These are phyloP conservation scores for Euphorbia lathyris DNA, from an alignment of 345 rosid species.

Conservation along the genomic window DNA sequence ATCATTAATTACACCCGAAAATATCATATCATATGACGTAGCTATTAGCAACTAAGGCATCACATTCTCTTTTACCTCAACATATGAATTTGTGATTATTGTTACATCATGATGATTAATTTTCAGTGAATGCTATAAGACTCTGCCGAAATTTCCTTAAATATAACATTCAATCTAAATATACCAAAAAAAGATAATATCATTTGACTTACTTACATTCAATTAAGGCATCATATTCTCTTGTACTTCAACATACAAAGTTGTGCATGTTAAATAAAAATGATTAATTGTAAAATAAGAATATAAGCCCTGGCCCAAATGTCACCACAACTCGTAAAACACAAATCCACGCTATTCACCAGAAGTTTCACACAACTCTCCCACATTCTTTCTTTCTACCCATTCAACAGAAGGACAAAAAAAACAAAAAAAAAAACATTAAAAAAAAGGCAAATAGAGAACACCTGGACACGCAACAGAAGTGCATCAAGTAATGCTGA, in stretches of 20 bases:
- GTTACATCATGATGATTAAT: constrained; percentile 4
- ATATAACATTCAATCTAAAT: no score
- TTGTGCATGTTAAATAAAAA: no score
- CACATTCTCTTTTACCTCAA: not conserved
- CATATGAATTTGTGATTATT: not conserved
- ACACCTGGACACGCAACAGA: constrained; percentile 86
- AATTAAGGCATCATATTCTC: no score
- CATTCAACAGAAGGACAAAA: not conserved
- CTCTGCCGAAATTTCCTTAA: no score
- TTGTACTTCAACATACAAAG: no score
- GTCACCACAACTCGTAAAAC: no score
- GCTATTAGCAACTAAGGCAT: not conserved
- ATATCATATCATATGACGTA: not conserved
- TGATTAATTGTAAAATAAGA: not conserved
- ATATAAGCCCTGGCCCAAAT: not conserved
- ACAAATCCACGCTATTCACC: not conserved
- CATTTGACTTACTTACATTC: no score
- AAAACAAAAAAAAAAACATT: constrained; percentile 8
- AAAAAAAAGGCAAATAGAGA: constrained; percentile 13
- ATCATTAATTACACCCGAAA: not conserved
- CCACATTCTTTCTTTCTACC: no score
- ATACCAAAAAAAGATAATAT: no score
- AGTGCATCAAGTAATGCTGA: constrained; percentile 78
- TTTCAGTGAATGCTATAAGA: no score
- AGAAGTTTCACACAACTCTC: no score